phyloP scores from a whole-genome alignment of 2,329 filamentous ascomycete species.

The Aspergillus alliaceus region DNA sequence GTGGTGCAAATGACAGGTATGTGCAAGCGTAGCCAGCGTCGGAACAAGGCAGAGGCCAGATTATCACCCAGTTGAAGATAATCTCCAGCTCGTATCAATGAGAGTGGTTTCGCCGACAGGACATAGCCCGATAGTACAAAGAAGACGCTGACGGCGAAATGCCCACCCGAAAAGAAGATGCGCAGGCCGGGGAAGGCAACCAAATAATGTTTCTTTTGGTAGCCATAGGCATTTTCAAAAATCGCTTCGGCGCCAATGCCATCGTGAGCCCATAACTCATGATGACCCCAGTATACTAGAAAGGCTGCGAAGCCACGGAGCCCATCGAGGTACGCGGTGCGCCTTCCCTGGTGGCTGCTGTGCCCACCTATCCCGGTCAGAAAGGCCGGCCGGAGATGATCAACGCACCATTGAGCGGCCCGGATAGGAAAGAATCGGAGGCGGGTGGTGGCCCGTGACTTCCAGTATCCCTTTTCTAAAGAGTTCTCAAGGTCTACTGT shows the following conservation, averaged over 20 bases:
- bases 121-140: conserved; percentile 57
- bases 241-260: conserved; percentile 35
- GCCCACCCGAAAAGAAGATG: conserved; percentile 61
- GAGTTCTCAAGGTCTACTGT: neutral
- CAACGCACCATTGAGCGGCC: neutral
- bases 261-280: conserved; percentile 59
- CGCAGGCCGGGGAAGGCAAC: conserved; percentile 58
- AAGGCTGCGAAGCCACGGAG: conserved; percentile 67
- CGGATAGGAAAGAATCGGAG: neutral
- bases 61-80: conserved; percentile 41
- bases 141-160: conserved; percentile 58
- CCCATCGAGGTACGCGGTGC: conserved; percentile 65
- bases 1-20: conserved; percentile 57
- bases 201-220: conserved; percentile 46
- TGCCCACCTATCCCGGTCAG: neutral
- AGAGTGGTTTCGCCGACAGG: conserved; percentile 49
- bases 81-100: conserved; percentile 45
- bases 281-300: conserved; percentile 64
- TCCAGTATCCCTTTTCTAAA: neutral
- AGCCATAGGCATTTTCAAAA: conserved; percentile 56
- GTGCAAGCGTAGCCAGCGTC: conserved; percentile 52
- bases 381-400: neutral
- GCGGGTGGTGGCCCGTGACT: neutral
- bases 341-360: conserved; percentile 26
- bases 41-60: conserved; percentile 51